Percentiles rank a stretch among this genome's conserved stretches.
phyloP scores from a whole-genome alignment of 805 yeast species.

The Lipomyces spencermartinsiae region DNA sequence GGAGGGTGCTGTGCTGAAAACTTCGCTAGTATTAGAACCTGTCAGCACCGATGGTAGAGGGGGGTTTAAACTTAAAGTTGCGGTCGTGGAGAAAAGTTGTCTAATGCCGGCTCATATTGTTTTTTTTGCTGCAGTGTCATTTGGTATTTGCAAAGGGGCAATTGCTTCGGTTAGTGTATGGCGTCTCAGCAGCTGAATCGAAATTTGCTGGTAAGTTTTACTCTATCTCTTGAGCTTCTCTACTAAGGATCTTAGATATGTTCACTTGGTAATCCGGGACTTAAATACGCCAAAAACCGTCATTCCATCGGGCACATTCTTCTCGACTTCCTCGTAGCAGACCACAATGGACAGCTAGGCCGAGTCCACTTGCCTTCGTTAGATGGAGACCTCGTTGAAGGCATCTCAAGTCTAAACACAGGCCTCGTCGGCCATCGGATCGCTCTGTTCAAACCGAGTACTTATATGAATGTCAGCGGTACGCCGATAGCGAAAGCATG shows the following conservation, averaged over 20 bases:
- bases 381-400: slow-evolving; percentile 34
- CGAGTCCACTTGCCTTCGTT: slow-evolving; percentile 23
- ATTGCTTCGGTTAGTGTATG: background rate
- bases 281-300: slow-evolving; percentile 63
- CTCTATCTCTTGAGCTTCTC: background rate
- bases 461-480: slow-evolving; percentile 78
- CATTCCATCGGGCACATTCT: slow-evolving; percentile 79
- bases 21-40: background rate
- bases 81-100: background rate
- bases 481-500: slow-evolving; percentile 58
- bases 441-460: slow-evolving; percentile 59
- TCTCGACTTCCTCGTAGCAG: slow-evolving; percentile 47
- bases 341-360: slow-evolving; percentile 21
- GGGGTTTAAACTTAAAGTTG: background rate
- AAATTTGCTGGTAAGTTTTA: slow-evolving; percentile 6
- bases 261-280: slow-evolving; percentile 81
- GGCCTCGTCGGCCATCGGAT: slow-evolving; percentile 34
- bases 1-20: background rate
- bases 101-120: background rate
- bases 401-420: slow-evolving; percentile 41
- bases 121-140: background rate
- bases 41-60: background rate
- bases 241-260: slow-evolving; percentile 44
- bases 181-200: background rate
- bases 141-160: background rate